These are phyloP conservation scores for Vanderwaltozyma tropicalis DNA, from an alignment of 805 yeast genomes.

Conservation along the genomic window DNA sequence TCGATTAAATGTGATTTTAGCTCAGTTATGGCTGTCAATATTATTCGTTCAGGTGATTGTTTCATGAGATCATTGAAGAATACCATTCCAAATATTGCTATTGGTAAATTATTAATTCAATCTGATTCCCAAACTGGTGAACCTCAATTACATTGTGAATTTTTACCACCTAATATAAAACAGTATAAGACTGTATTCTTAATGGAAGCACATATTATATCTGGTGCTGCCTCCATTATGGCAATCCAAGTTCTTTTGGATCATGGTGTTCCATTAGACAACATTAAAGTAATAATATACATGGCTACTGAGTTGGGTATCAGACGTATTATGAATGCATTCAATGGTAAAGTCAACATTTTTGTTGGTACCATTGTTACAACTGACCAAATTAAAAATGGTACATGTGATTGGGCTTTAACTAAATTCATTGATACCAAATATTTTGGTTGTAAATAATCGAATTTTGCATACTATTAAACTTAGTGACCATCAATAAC, in stretches of 20 bases:
- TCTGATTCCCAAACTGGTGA: constrained; percentile 86
- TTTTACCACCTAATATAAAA: constrained; percentile 42
- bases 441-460: constrained; percentile 51
- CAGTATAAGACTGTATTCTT: constrained; percentile 42
- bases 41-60: constrained; percentile 88
- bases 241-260: constrained; percentile 81
- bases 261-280: constrained; percentile 52
- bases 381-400: constrained; percentile 36
- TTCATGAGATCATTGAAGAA: constrained; percentile 70
- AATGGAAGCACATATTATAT: constrained; percentile 78
- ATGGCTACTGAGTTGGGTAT: constrained; percentile 73
- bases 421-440: constrained; percentile 62
- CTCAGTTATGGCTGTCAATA: constrained; percentile 59
- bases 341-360: constrained; percentile 49
- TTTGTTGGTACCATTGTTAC: constrained; percentile 59
- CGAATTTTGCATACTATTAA: background rate
- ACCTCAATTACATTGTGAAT: constrained; percentile 80
- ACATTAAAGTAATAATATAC: constrained; percentile 61
- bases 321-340: constrained; percentile 62
- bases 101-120: constrained; percentile 81
- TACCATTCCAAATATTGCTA: constrained; percentile 63
- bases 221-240: constrained; percentile 94
- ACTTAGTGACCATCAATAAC: too few relatives aligned
- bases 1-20: constrained; percentile 29
- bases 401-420: constrained; percentile 44